Evolutionary conservation across 208 protist species (phyloP).

Genomic region (Leptomonas seymouri): DNA sequence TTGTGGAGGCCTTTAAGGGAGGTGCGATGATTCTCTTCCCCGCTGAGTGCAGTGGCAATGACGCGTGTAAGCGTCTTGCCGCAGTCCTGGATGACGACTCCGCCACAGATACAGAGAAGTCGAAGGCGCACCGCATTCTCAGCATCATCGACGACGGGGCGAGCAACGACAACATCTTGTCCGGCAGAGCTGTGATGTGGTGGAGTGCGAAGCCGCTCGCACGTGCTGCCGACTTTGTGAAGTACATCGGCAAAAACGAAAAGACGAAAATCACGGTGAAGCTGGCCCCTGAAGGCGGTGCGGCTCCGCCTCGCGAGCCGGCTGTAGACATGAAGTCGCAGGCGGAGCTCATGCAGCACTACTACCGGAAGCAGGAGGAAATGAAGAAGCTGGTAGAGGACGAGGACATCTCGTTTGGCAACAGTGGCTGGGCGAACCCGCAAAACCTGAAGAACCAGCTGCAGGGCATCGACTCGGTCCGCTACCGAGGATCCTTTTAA

Average conservation of each 20-base stretch:
- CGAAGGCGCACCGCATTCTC: conserved; percentile 81
- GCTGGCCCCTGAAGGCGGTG: conserved; percentile 65
- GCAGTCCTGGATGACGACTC: conserved; percentile 66
- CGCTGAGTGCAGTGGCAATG: conserved; percentile 77
- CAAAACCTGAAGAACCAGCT: conserved; percentile 88
- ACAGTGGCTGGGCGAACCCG: conserved; percentile 92
- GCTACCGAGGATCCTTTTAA: conserved; percentile 45
- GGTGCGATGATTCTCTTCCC: conserved; percentile 90
- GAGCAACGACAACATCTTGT: conserved; percentile 75
- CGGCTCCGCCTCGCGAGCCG: conserved; percentile 85
- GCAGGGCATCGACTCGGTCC: conserved; percentile 77
- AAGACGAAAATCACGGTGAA: conserved; percentile 95
- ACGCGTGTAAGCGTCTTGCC: conserved; percentile 67
- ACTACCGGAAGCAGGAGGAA: conserved; percentile 93
- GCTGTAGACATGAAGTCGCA: conserved; percentile 81
- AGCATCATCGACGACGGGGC: conserved; percentile 88
- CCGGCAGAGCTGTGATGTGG: conserved; percentile 79
- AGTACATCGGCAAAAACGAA: conserved; percentile 93
- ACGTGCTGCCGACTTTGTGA: conserved; percentile 66
- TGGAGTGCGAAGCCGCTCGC: conserved; percentile 90
- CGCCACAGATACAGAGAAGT: conserved; percentile 59
- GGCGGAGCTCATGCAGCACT: conserved; percentile 92
- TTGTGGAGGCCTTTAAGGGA: conserved; percentile 80
- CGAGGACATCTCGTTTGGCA: conserved; percentile 87
- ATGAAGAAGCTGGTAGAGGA: conserved; percentile 93